Base-by-base conservation (phyloP, 1,284 basidiomycete genomes). In the Ustilago bromivora region DNA sequence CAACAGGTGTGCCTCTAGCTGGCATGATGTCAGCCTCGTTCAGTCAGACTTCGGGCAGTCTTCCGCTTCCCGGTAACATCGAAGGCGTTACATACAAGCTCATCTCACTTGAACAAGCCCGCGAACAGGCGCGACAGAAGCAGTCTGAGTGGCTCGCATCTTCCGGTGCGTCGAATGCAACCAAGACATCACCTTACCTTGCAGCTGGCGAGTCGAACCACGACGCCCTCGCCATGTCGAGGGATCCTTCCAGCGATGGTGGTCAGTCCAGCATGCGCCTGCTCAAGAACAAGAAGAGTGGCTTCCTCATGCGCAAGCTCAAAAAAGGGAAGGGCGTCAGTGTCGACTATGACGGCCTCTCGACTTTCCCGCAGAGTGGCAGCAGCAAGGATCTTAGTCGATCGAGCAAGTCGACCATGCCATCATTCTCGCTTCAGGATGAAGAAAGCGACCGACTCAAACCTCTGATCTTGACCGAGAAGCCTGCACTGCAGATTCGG, bases 1-100 rank as follows among this genome's bases (percentile, higher is more conserved):
- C 71, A 15, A 51, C 62, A 2, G 36, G 28, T 6, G 52, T 51
- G 2, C 17, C 41, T 2, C 67, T 52, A 3, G 61, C 47, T 19
- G 64, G 61, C 32, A 46, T 49, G 47, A 59, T 64, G 49, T 65
- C 71, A 2, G 36, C 53, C 12, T 74, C 75, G 2, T 71, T 51
- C 2, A 73, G 63, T 53, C 75, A 61, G 53, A 63, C 64, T 4
- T 76, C 73, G 5, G 65, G 68, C 49, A 68, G 64, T 35, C 58
- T 71, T 13, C 69, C 74, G n/a, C 47, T 76, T 13, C 71, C 78
- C 15, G 76, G 79, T 53, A 66, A 61, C 41, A 73, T 76, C 36
- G 78, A 80, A 40, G 80, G 81, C 13, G 80, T 81, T 15, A 73
- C 75, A 3, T 83, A 83, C 78, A 82, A 82, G 66, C 79, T 83